Conservation (phyloP, 176 grass and related monocot species). For the Avena eriantha region DNA sequence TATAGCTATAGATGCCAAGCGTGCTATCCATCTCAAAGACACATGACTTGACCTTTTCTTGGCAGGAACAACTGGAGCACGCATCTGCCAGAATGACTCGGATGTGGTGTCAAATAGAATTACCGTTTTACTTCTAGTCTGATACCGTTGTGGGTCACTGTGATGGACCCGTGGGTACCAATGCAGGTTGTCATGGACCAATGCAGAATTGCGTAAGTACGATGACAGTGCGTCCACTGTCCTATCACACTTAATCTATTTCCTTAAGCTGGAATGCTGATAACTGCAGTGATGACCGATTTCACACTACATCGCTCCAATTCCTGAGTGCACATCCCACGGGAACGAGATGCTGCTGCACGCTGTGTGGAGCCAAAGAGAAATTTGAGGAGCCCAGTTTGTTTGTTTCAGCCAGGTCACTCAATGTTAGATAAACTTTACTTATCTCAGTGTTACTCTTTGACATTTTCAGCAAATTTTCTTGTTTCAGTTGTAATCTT, state of each 20-base stretch:
- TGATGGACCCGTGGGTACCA: too few relatives aligned
- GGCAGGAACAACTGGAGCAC: background rate
- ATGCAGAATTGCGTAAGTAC: too few relatives aligned
- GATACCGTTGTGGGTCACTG: too few relatives aligned
- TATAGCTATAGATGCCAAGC: background rate
- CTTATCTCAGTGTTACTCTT: background rate
- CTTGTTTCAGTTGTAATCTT: too few relatives aligned
- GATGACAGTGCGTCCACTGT: too few relatives aligned
- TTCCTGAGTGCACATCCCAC: too few relatives aligned
- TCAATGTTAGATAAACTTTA: background rate
- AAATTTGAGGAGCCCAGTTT: conserved; percentile 45
- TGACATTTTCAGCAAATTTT: background rate
- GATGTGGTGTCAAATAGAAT: background rate
- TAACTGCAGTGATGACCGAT: too few relatives aligned
- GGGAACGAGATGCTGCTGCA: conserved; percentile 6
- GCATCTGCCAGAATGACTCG: background rate
- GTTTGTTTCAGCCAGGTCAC: background rate
- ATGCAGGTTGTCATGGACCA: too few relatives aligned
- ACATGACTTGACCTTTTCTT: background rate
- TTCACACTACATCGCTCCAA: too few relatives aligned
- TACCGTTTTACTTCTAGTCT: too few relatives aligned
- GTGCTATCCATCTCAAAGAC: background rate
- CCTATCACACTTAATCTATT: too few relatives aligned
- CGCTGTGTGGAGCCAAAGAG: conserved; percentile 40
- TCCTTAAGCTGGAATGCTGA: too few relatives aligned